Evolutionary conservation across 805 yeast species (phyloP).

Genomic region (Ascoidea asiatica): DNA sequence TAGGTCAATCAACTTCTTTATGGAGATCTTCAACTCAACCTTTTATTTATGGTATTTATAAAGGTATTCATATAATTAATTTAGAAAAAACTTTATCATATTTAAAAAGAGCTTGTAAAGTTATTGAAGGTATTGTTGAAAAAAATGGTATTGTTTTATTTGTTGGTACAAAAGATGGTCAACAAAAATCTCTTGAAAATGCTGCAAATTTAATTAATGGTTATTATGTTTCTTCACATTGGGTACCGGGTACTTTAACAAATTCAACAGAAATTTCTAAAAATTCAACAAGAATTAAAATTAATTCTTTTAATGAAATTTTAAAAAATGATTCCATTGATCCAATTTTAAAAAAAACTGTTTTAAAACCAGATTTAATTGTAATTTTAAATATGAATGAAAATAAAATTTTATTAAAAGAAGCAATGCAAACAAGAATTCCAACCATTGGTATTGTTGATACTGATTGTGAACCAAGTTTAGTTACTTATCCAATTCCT

Average conservation of each 20-base stretch:
- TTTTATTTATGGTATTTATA: slow-evolving; percentile 74
- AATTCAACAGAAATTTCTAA: slow-evolving; percentile 57
- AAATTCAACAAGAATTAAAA: slow-evolving; percentile 54
- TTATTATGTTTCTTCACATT: slow-evolving; percentile 67
- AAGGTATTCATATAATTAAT: slow-evolving; percentile 86
- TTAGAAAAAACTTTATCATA: slow-evolving; percentile 68
- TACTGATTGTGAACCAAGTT: slow-evolving; percentile 82
- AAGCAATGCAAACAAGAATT: slow-evolving; percentile 68
- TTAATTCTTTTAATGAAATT: slow-evolving; percentile 26
- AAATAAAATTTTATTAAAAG: slow-evolving; percentile 65
- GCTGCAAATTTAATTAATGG: slow-evolving; percentile 74
- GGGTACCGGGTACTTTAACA: slow-evolving; percentile 94
- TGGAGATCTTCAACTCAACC: slow-evolving; percentile 79
- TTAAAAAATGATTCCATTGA: slow-evolving; percentile 56
- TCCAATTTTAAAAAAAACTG: slow-evolving; percentile 34
- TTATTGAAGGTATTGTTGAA: slow-evolving; percentile 70
- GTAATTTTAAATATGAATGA: slow-evolving; percentile 81
- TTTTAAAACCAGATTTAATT: slow-evolving; percentile 80
- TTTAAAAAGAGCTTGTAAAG: slow-evolving; percentile 71
- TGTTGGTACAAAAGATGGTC: slow-evolving; percentile 76
- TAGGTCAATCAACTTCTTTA: slow-evolving; percentile 77
- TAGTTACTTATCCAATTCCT: slow-evolving; percentile 90
- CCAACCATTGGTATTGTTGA: slow-evolving; percentile 93
- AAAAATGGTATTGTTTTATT: slow-evolving; percentile 78
- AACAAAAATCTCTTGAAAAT: slow-evolving; percentile 55